Percentiles rank a stretch among this genome's conserved stretches.
These are phyloP conservation scores for Datura wrightii DNA, from an alignment of 257 asterid genomes.

Conservation along the genomic window DNA sequence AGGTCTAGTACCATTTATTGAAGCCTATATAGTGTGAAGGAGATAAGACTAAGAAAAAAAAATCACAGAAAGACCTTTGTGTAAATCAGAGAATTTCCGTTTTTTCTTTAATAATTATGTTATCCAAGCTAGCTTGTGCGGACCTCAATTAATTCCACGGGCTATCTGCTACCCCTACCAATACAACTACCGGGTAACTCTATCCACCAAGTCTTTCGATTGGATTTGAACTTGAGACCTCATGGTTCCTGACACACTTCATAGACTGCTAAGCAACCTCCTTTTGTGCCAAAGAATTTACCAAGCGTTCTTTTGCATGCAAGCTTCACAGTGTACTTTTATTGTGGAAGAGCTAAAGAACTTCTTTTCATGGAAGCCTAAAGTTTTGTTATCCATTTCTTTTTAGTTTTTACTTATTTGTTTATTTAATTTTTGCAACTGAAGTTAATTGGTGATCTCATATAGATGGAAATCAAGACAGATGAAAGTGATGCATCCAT, in stretches of 20 bases:
- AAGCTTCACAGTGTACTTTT: not conserved
- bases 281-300: not conserved
- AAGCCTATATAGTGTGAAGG: not conserved
- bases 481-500: constrained; percentile 57
- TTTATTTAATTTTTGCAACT: not conserved
- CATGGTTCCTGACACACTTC: not conserved
- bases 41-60: not conserved
- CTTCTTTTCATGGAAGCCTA: not conserved
- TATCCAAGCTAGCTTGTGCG: not conserved
- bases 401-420: constrained; percentile 14
- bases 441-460: not conserved
- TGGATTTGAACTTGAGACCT: not conserved
- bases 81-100: not conserved
- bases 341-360: not conserved
- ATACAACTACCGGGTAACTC: not conserved
- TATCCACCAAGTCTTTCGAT: not conserved
- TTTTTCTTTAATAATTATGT: not conserved
- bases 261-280: not conserved
- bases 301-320: not conserved
- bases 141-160: not conserved
- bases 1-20: not conserved
- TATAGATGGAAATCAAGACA: constrained; percentile 50
- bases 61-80: not conserved
- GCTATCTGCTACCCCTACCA: not conserved
- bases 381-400: not conserved